Base-by-base conservation (phyloP, 1,284 basidiomycete species). In the Sanghuangporus weigelae region DNA sequence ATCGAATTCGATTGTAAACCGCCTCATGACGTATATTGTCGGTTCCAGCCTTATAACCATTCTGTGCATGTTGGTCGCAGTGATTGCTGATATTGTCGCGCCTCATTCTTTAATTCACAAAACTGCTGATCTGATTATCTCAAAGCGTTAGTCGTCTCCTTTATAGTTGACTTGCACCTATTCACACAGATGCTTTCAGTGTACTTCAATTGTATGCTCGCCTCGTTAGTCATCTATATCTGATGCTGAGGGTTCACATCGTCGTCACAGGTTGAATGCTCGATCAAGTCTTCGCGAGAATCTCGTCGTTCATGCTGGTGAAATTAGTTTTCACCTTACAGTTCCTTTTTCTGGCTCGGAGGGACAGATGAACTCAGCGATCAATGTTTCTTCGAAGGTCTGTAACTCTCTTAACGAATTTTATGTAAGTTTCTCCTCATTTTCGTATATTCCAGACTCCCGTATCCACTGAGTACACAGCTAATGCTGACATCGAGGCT, bases 1-100 rank as follows among this genome's bases (percentile, higher is more conserved):
- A 38, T 59, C 63, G 2, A 38, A 67, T n/a, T 50, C 54, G n/a
- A 50, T 64, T 42, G 38, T 67, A n/a, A 60, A 64, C 26, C 44
- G 57, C 11, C 44, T 67, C 23, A 57, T 67, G 21, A 39, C 40
- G n/a, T 63, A 64, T 49, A 23, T 51, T 16, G 38, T 67, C 61
- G 44, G 69, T 51, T 14, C 62, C 12, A 69, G 71, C 48, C 58
- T 55, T 57, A 68, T 69, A 3, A 66, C 60, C 10, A 23, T 26
- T 19, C 19, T 60, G 6, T 61, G 50, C 16, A 38, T 53, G 11
- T 10, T 64, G 1, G 2, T 61, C 19, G 23, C 51, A 2, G 21
- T 66, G 49, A 44, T 64, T 23, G 7, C 16, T 2, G 36, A 8
- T 10, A 8, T 56, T 11, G 57, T 21, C 11, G 3, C 16, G 3